Evolutionary conservation across 306 rosid species (phyloP), one percentile per base, ranked within the genome.

Genomic region (Clitoria ternatea): DNA sequence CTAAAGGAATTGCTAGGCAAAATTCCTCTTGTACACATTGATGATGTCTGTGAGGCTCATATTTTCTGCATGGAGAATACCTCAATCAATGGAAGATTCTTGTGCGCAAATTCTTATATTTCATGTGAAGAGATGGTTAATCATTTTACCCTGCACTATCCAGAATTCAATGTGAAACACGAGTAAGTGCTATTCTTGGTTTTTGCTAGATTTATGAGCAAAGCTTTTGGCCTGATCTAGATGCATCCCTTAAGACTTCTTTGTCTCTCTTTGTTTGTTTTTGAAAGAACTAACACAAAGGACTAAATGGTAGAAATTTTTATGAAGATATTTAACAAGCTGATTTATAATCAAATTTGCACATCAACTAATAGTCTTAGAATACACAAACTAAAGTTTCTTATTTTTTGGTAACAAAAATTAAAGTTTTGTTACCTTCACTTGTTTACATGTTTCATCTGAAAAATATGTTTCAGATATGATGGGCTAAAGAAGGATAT

Each of bases 11-110:
- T 62, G 17, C 4, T 19, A 13, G 84, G 84, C 5, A 77, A 76
- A 5, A 9, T 78, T 53, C 84, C 87, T 11, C 63, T 80, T 8
- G 81, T 71, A 11, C 90, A 83, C 48, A 5, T 87, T 73, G 83
- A 87, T 65, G 92, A 82, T 18, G 84, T 69, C 19, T 84, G 86
- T 49, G 78, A 53, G 23, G 92, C 87, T 27, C 87, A 72, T 78
- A 72, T 82, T 49, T 80, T 84, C 57, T 82, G 89, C 81, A 69
- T 78, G 83, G 83, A 79, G 56, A 79, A 43, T 9, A 40, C 76
- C 40, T 84, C 86, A 0, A 74, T 81, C 52, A 77, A 32, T 42
- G 87, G 88, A 2, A 86, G 87, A 71, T 81, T 76, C 72, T 42
- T 76, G 33, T 79, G 84, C 15, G 77, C 87, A 24, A 79, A 73